Evolutionary conservation across 345 rosid genomes (phyloP).

Genomic region (Gossypium mustelinum): DNA sequence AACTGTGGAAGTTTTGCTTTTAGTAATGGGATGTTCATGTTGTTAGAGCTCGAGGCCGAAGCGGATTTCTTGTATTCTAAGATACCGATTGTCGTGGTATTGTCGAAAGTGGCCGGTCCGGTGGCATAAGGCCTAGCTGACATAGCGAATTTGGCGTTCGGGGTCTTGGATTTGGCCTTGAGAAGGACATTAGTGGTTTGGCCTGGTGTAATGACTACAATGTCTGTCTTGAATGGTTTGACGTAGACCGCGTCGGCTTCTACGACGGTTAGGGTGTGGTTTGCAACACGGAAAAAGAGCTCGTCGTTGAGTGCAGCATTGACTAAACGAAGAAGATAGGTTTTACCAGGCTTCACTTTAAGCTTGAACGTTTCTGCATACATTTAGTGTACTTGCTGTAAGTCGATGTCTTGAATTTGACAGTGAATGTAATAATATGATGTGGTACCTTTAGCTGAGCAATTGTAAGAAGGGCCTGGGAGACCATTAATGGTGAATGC

Average conservation of each 20-base stretch:
- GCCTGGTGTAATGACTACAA: constrained; percentile 55
- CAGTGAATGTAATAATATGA: not conserved
- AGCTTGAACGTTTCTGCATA: constrained; percentile 49
- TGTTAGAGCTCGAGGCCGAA: constrained; percentile 17
- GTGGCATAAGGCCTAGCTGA: constrained; percentile 48
- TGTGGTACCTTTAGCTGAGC: constrained; percentile 39
- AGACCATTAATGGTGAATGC: constrained; percentile 55
- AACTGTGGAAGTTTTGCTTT: constrained; percentile 39
- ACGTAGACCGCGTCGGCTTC: constrained; percentile 68
- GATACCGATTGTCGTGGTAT: constrained; percentile 39
- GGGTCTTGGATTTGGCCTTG: constrained; percentile 30
- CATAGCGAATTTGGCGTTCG: constrained; percentile 30
- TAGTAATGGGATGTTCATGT: constrained; percentile 30
- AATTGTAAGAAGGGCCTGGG: constrained; percentile 45
- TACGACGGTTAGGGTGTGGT: constrained; percentile 54
- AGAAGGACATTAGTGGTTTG: constrained; percentile 72
- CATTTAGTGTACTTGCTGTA: not conserved
- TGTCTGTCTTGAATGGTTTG: constrained; percentile 53
- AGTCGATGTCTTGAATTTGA: not conserved
- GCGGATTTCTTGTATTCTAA: constrained; percentile 32
- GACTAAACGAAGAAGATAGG: constrained; percentile 29
- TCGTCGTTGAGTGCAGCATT: constrained; percentile 33
- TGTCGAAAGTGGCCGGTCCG: constrained; percentile 45
- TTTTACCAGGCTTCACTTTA: constrained; percentile 29
- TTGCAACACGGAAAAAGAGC: constrained; percentile 28